These are phyloP conservation scores for Sporisorium reilianum DNA, from an alignment of 1,284 basidiomycete genomes.

Conservation along the genomic window DNA sequence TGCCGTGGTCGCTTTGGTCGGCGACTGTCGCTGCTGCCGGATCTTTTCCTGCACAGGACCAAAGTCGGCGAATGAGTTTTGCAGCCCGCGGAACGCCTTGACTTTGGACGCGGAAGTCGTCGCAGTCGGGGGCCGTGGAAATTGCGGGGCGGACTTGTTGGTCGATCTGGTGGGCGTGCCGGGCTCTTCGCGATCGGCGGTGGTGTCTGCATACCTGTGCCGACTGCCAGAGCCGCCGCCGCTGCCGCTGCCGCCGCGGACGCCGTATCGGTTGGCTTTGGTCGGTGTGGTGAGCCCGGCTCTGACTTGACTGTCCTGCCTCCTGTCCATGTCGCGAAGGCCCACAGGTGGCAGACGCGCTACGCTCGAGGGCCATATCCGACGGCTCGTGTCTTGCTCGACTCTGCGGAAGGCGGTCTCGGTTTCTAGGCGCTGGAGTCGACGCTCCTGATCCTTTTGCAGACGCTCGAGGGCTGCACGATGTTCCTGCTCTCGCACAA, in stretches of 20 bases:
- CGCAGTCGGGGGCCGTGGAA: conserved; percentile 20
- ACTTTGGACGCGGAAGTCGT: conserved; percentile 28
- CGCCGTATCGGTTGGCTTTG: conserved; percentile 23
- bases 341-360: conserved; percentile 42
- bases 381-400: conserved; percentile 59
- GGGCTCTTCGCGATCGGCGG: conserved; percentile 27
- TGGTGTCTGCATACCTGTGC: conserved; percentile 16
- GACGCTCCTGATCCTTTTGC: conserved; percentile 51
- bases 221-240: conserved; percentile 22
- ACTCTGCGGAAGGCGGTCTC: conserved; percentile 57
- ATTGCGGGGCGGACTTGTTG: conserved; percentile 17
- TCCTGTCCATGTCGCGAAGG: conserved; percentile 26
- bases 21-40: conserved; percentile 27
- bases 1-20: conserved; percentile 7
- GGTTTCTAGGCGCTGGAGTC: conserved; percentile 55
- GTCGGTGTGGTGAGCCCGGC: conserved; percentile 49
- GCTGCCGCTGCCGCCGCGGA: conserved; percentile 29
- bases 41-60: conserved; percentile 41
- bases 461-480: conserved; percentile 41
- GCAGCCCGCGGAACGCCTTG: conserved; percentile 38
- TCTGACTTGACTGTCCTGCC: conserved; percentile 41
- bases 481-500: conserved; percentile 49
- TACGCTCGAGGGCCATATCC: conserved; percentile 57
- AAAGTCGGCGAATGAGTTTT: conserved; percentile 51
- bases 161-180: conserved; percentile 36